Evolutionary conservation across 2,329 filamentous ascomycete genomes (phyloP).

Genomic region (Leptographium lundbergii): DNA sequence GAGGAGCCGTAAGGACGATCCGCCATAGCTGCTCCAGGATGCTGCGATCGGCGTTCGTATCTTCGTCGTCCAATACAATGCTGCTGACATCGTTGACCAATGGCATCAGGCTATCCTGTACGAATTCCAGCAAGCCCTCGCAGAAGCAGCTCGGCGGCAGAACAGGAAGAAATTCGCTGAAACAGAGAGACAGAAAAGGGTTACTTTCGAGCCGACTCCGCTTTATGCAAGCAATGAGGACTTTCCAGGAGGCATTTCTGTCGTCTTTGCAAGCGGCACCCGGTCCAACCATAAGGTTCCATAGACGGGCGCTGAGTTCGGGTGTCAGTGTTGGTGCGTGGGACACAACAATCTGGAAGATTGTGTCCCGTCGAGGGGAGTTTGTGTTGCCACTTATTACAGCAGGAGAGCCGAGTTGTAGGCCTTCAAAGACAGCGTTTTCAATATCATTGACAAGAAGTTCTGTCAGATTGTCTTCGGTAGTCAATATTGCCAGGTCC

Average conservation of each 20-base stretch:
- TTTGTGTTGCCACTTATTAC: constrained; percentile 36
- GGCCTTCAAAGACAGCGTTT: constrained; percentile 32
- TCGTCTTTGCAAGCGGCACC: constrained; percentile 46
- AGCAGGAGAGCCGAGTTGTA: constrained; percentile 25
- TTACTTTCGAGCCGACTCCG: constrained; percentile 40
- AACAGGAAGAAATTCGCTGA: constrained; percentile 41
- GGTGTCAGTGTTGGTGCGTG: constrained; percentile 47
- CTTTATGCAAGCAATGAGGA: constrained; percentile 38
- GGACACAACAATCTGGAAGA: constrained; percentile 41
- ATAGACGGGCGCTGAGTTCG: constrained; percentile 52
- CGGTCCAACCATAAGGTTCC: constrained; percentile 60
- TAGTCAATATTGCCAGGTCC: constrained; percentile 45
- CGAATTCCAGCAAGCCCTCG: constrained; percentile 48
- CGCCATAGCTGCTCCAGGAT: constrained; percentile 69
- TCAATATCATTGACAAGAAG: constrained; percentile 55
- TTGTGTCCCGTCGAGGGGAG: constrained; percentile 43
- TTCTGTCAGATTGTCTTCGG: constrained; percentile 47
- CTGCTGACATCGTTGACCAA: constrained; percentile 31
- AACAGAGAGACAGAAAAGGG: constrained; percentile 40
- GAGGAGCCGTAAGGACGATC: constrained; percentile 58
- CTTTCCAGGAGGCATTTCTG: constrained; percentile 56
- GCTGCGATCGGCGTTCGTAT: constrained; percentile 36
- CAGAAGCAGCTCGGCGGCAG: constrained; percentile 48
- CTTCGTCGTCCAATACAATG: constrained; percentile 34
- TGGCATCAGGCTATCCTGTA: constrained; percentile 37